phyloP scores from a whole-genome alignment of 192 early-diverging fungal species.

The Podila clonocystis region DNA sequence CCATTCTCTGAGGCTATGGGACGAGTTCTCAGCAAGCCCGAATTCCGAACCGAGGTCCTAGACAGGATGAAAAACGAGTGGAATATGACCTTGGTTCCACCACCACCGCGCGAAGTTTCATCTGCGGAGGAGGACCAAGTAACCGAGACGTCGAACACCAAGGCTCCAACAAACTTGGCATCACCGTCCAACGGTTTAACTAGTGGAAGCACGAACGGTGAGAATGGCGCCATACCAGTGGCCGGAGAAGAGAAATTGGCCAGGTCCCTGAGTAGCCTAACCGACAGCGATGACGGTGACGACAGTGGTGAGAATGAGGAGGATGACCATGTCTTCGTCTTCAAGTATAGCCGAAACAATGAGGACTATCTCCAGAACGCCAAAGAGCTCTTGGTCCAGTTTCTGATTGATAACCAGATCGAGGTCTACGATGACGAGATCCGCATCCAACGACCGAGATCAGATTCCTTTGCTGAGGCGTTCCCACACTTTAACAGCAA shows the following conservation, averaged over 20 bases:
- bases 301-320: conserved; percentile 28
- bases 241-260: conserved; percentile 15
- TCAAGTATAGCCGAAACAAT: conserved; percentile 54
- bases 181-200: background rate
- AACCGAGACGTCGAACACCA: background rate
- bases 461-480: conserved; percentile 66
- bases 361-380: conserved; percentile 47
- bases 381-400: conserved; percentile 44
- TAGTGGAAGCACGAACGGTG: background rate
- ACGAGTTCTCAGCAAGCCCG: conserved; percentile 37
- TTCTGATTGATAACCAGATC: conserved; percentile 42
- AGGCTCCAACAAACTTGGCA: background rate
- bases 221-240: background rate
- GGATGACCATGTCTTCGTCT: conserved; percentile 37
- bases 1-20: conserved; percentile 48
- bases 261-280: conserved; percentile 41
- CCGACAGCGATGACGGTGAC: conserved; percentile 33
- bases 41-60: conserved; percentile 41
- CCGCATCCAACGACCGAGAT: conserved; percentile 52
- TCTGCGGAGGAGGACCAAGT: background rate
- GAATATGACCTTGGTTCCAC: conserved; percentile 45
- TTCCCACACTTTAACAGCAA: conserved; percentile 81
- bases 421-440: conserved; percentile 51
- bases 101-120: conserved; percentile 10
- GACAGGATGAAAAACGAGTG: conserved; percentile 47